Base-by-base conservation (phyloP, 2,329 filamentous ascomycete genomes). In the Didymella arachidicola region DNA sequence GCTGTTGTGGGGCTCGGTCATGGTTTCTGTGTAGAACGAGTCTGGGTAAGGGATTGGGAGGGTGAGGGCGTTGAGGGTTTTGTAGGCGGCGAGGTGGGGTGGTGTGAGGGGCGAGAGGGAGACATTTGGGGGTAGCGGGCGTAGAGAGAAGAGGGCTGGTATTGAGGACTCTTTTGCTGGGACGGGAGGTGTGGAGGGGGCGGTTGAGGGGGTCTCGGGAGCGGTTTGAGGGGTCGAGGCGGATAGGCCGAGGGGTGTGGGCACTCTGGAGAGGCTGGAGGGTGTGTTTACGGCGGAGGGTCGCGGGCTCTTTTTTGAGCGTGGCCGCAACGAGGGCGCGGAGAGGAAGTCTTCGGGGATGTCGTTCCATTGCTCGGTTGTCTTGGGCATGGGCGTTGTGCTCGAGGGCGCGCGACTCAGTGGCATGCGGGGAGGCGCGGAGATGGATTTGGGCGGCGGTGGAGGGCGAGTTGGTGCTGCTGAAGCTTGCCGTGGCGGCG, bases 1-100 rank as follows among this genome's bases (percentile, higher is more conserved):
- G 57, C 82, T 79, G 39, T 80, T 77, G 43, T 83, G 72, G 2
- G 81, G 78, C 55, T 88, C 85, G 2, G 82, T 80, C 70, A 87
- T 79, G 39, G 82, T 86, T 59, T 86, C 84, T 19, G 80, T 82
- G 77, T 86, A 89, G 79, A 88, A 89, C 18, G 79, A 81, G 45
- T 83, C 80, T 3, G 84, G 82, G 68, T 89, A 89, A 52, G 84
- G 81, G 56, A 89, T 84, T 7, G 86, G 87, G 1, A 89, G 79
- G 2, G 87, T 80, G 4, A 87, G 76, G 53, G 81, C 78, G 49
- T 84, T 87, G 29, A 89, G 82, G 18, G 83, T 83, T 66, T 82
- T 84, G 70, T 87, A 80, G 7, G 82, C 81, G 19, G 82, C 80
- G 36, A 89, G 78, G 67, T 86, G 82, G 25, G 79, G 78, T 34